A percentile compares a stretch with the other conserved stretches of the same genome.
phyloP scores from a whole-genome alignment of 2,329 filamentous ascomycete species.

The Rosellinia necatrix region DNA sequence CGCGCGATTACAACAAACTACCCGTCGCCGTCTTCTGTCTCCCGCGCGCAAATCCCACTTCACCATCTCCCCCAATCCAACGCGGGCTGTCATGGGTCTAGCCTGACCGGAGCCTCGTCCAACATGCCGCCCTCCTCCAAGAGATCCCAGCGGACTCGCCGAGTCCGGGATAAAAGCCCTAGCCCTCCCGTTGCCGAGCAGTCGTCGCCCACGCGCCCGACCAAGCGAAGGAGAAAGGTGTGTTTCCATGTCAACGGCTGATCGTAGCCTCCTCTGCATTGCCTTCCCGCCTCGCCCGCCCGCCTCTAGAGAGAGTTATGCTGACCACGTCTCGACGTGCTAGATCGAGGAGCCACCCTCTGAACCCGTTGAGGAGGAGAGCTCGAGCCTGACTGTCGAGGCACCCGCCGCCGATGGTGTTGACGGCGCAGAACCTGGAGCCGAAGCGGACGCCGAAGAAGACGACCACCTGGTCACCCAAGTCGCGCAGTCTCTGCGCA shows the following conservation, averaged over 20 bases:
- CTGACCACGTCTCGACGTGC: constrained; percentile 23
- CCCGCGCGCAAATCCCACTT: not conserved
- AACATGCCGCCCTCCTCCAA: constrained; percentile 48
- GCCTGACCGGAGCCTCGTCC: constrained; percentile 15
- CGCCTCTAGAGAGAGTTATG: no score
- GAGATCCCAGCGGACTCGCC: constrained; percentile 44
- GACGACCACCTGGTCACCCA: constrained; percentile 62
- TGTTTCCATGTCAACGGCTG: not conserved
- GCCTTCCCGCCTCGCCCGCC: not conserved
- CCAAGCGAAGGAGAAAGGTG: constrained; percentile 68
- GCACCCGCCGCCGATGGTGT: constrained; percentile 14
- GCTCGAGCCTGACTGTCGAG: constrained; percentile 36
- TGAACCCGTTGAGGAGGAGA: constrained; percentile 49
- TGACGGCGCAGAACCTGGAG: constrained; percentile 17
- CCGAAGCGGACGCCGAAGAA: constrained; percentile 45
- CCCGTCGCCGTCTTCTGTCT: no score
- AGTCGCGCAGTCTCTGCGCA: constrained; percentile 56
- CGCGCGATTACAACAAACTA: not conserved
- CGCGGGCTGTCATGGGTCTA: constrained; percentile 32
- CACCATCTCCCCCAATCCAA: constrained; percentile 1
- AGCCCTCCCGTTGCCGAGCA: constrained; percentile 47
- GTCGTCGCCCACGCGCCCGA: constrained; percentile 65
- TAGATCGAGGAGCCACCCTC: constrained; percentile 50
- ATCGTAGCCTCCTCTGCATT: constrained; percentile 16
- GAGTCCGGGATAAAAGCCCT: constrained; percentile 39